Conservation (phyloP, 768 basidiomycete genomes). For the Cystofilobasidium ferigula region DNA sequence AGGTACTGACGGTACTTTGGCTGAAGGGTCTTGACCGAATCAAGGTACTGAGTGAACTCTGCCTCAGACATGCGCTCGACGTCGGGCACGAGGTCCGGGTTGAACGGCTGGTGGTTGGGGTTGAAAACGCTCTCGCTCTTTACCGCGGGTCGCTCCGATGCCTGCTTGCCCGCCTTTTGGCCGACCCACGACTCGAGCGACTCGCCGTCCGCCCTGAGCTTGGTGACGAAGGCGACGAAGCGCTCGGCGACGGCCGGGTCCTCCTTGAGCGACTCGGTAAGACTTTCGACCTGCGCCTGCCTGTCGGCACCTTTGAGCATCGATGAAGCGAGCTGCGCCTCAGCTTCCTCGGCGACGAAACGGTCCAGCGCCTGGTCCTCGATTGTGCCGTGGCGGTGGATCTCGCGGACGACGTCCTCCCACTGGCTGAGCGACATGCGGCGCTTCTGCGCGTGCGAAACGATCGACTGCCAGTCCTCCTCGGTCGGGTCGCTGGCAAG, state of each 20-base stretch:
- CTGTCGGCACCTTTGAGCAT: too few relatives aligned
- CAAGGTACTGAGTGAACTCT: conserved; percentile 16
- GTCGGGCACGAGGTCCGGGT: conserved; percentile 1
- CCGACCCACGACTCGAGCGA: conserved; percentile 2
- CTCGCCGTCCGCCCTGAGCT: background rate
- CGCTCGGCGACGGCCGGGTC: background rate
- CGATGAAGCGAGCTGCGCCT: background rate
- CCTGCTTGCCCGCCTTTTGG: background rate
- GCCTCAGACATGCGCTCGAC: conserved; percentile 21
- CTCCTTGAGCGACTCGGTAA: background rate
- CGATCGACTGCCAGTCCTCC: conserved; percentile 8
- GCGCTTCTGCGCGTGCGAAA: conserved; percentile 3
- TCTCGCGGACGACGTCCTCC: background rate
- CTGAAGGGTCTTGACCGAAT: conserved; percentile 17
- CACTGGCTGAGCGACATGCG: conserved; percentile 7
- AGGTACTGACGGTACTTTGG: conserved; percentile 22
- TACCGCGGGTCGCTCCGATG: background rate
- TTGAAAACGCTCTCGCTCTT: background rate
- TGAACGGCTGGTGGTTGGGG: conserved; percentile 7
- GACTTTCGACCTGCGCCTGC: background rate
- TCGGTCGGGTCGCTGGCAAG: conserved; percentile 2
- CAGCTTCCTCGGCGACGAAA: background rate
- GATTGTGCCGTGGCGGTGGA: background rate
- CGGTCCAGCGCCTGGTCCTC: background rate
- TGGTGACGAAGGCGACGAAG: background rate